These are phyloP conservation scores for Sporisorium exsertum DNA, from an alignment of 1,284 basidiomycete genomes.

Conservation along the genomic window DNA sequence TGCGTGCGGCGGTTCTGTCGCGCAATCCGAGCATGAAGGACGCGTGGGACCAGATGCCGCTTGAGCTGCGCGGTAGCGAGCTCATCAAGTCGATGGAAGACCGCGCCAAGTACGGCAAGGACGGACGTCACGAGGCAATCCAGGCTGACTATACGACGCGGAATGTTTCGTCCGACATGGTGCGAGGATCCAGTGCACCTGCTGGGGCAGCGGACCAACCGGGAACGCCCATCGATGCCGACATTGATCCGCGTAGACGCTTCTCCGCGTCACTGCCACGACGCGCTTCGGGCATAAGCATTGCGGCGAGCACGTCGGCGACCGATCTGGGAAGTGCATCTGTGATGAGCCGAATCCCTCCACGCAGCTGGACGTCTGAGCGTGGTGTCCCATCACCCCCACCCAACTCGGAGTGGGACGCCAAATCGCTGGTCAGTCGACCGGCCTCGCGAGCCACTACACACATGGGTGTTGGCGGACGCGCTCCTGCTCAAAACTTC, in stretches of 20 bases:
- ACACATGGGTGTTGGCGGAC: constrained; percentile 12
- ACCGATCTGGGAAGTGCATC: constrained; percentile 31
- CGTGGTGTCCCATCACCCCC: constrained; percentile 51
- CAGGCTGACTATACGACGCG: constrained; percentile 17
- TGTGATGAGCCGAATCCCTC: constrained; percentile 46
- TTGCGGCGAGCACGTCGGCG: constrained; percentile 24
- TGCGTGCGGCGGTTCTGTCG: constrained; percentile 21
- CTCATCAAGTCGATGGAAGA: constrained; percentile 46
- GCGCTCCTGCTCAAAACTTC: constrained; percentile 35
- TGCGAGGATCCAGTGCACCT: constrained; percentile 26
- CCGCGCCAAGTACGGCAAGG: constrained; percentile 34
- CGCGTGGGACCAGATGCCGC: constrained; percentile 45
- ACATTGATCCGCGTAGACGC: constrained; percentile 20
- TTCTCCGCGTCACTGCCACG: constrained; percentile 33
- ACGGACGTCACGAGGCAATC: constrained; percentile 47
- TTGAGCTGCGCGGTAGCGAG: constrained; percentile 35
- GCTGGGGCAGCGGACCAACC: constrained; percentile 6
- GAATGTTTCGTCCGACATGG: constrained; percentile 22
- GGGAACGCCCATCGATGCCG: constrained; percentile 14
- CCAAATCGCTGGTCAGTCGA: constrained; percentile 34
- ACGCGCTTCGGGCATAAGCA: constrained; percentile 31
- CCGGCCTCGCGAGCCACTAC: constrained; percentile 36
- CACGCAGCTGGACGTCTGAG: constrained; percentile 54
- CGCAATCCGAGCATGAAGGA: constrained; percentile 30
- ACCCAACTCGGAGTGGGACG: constrained; percentile 56